These are phyloP conservation scores for Bertia moriformis DNA, from an alignment of 2,329 filamentous ascomycete species.

Conservation along the genomic window DNA sequence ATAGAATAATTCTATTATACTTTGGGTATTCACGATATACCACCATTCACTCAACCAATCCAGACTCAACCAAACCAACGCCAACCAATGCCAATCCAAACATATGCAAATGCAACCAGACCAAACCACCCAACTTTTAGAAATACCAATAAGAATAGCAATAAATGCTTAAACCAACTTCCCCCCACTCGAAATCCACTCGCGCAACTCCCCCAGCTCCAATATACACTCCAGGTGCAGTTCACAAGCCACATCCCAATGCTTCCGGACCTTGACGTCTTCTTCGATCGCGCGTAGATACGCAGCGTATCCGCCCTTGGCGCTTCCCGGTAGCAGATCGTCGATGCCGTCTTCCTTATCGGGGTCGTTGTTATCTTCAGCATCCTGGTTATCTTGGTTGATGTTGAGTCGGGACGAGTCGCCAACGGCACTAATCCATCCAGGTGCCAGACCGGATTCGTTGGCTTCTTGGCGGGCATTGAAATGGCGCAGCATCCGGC, in stretches of 20 bases:
- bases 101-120: no score
- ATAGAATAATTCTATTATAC: no score
- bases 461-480: conserved; percentile 30
- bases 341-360: conserved; percentile 11
- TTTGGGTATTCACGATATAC: no score
- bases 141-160: no score
- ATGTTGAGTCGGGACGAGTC: conserved; percentile 21
- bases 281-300: conserved; percentile 28
- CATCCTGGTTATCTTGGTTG: conserved; percentile 4
- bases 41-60: no score
- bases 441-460: conserved; percentile 22
- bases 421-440: conserved; percentile 36
- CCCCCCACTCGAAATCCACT: conserved; percentile 12
- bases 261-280: conserved; percentile 24
- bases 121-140: no score
- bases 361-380: conserved; percentile 7
- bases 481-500: conserved; percentile 38
- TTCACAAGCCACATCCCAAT: conserved; percentile 30
- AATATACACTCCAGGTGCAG: conserved; percentile 23
- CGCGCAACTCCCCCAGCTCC: conserved; percentile 20
- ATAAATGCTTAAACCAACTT: not conserved
- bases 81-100: no score
- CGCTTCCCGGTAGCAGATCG: conserved; percentile 11
- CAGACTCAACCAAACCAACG: no score
- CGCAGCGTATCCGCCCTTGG: conserved; percentile 22